A percentile compares a stretch with the other conserved stretches of the same genome.
phyloP scores from a whole-genome alignment of 2,329 filamentous ascomycete species.

The Endothia cerciana region DNA sequence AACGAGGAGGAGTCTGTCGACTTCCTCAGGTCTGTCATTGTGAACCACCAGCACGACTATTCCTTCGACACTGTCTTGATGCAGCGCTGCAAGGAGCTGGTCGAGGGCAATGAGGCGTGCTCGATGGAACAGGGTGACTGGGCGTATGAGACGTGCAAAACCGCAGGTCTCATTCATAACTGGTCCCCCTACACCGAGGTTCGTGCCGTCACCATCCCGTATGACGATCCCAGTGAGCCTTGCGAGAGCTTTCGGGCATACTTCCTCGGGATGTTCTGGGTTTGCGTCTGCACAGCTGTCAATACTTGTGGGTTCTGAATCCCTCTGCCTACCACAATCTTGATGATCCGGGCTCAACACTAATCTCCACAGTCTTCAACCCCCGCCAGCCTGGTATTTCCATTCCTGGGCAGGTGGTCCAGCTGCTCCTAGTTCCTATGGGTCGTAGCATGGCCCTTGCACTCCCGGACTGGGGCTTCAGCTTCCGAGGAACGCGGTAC shows the following conservation, averaged over 20 bases:
- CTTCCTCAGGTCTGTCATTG: slow-evolving; percentile 28
- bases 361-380: slow-evolving; percentile 14
- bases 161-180: slow-evolving; percentile 29
- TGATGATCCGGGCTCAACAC: not conserved
- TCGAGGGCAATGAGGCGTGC: slow-evolving; percentile 34
- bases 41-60: slow-evolving; percentile 35
- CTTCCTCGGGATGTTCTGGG: slow-evolving; percentile 13
- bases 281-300: slow-evolving; percentile 10
- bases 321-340: not conserved
- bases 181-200: slow-evolving; percentile 24
- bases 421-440: slow-evolving; percentile 25
- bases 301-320: slow-evolving; percentile 9
- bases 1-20: slow-evolving; percentile 16
- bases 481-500: slow-evolving; percentile 17
- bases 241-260: slow-evolving; percentile 12
- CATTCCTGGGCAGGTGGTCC: slow-evolving; percentile 23
- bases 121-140: slow-evolving; percentile 36
- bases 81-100: slow-evolving; percentile 31
- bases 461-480: slow-evolving; percentile 22
- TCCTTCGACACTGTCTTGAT: slow-evolving; percentile 35
- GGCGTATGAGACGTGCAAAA: slow-evolving; percentile 35
- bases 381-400: slow-evolving; percentile 26
- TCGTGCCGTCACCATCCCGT: slow-evolving; percentile 9
- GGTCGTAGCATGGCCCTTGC: slow-evolving; percentile 13
- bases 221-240: not conserved